Conservation (phyloP, 1,284 basidiomycete species). For the Ustilago trichophora region DNA sequence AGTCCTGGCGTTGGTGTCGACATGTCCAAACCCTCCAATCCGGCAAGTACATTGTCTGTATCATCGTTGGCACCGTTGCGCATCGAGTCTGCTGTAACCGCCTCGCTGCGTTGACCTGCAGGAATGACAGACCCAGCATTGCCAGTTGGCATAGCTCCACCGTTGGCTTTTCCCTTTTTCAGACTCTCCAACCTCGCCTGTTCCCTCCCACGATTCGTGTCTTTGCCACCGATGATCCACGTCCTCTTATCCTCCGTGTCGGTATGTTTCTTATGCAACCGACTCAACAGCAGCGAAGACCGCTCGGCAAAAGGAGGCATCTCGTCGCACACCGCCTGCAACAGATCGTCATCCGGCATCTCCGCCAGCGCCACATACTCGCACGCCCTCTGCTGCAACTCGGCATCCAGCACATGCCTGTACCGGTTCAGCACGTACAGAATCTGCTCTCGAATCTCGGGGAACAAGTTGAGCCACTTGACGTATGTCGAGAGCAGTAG, state of each 20-base stretch:
- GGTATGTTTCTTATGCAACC: constrained; percentile 85
- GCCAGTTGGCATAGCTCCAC: constrained; percentile 59
- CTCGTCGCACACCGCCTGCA: constrained; percentile 95
- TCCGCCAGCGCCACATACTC: constrained; percentile 61
- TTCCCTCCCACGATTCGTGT: constrained; percentile 81
- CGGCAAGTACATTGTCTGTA: constrained; percentile 75
- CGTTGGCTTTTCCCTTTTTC: constrained; percentile 64
- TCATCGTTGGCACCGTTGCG: constrained; percentile 28
- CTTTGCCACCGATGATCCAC: constrained; percentile 93
- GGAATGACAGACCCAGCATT: constrained; percentile 51
- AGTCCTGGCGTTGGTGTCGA: constrained; percentile 73
- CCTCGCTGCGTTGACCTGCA: constrained; percentile 38
- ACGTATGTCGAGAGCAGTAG: constrained; percentile 95
- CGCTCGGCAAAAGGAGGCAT: constrained; percentile 98
- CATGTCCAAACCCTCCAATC: constrained; percentile 83
- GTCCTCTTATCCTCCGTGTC: constrained; percentile 84
- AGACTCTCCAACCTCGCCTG: constrained; percentile 72
- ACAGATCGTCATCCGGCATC: constrained; percentile 79
- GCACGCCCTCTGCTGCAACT: constrained; percentile 96
- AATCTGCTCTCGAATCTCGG: constrained; percentile 94
- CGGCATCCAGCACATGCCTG: constrained; percentile 90
- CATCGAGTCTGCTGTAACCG: constrained; percentile 47
- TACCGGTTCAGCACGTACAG: constrained; percentile 97
- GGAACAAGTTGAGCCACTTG: constrained; percentile 99
- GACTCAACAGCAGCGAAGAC: constrained; percentile 80